Conservation (phyloP, 495 filamentous ascomycete species). For the Annulohypoxylon moriforme region DNA sequence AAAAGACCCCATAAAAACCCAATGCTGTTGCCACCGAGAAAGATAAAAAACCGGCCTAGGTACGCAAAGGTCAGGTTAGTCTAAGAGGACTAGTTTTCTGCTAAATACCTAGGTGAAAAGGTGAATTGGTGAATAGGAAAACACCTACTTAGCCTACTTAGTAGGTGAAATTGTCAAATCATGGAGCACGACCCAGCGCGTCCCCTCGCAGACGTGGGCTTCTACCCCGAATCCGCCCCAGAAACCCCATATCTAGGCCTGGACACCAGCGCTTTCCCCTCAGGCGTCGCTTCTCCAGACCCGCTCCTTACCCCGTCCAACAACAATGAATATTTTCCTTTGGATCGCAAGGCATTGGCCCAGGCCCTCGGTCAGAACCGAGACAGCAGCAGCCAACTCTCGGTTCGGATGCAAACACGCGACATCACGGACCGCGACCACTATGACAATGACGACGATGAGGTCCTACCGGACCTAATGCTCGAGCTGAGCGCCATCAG, state of each 20-base stretch:
- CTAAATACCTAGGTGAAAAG: background rate
- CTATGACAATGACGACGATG: slow-evolving; percentile 8
- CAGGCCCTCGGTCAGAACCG: slow-evolving; percentile 22
- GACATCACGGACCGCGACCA: slow-evolving; percentile 28
- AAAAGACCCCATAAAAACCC: background rate
- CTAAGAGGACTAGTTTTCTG: background rate
- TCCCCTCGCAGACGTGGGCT: slow-evolving; percentile 15
- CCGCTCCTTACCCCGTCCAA: slow-evolving; percentile 27
- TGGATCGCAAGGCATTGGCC: slow-evolving; percentile 28
- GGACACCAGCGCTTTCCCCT: slow-evolving; percentile 33
- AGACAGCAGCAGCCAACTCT: background rate
- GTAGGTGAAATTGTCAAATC: background rate
- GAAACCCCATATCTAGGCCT: slow-evolving; percentile 34
- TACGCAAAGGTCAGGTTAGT: background rate
- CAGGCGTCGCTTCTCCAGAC: slow-evolving; percentile 33
- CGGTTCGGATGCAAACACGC: slow-evolving; percentile 23
- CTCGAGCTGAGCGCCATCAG: slow-evolving; percentile 31
- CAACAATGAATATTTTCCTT: slow-evolving; percentile 21
- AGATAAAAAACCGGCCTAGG: background rate
- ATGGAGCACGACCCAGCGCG: slow-evolving; percentile 29
- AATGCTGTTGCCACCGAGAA: background rate
- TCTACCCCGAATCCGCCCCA: slow-evolving; percentile 19
- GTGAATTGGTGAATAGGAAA: background rate
- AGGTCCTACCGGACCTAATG: slow-evolving; percentile 31
- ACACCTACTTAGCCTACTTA: background rate